These are phyloP conservation scores for Corymbia calophylla DNA, from an alignment of 441 rosid genomes.

Conservation along the genomic window DNA sequence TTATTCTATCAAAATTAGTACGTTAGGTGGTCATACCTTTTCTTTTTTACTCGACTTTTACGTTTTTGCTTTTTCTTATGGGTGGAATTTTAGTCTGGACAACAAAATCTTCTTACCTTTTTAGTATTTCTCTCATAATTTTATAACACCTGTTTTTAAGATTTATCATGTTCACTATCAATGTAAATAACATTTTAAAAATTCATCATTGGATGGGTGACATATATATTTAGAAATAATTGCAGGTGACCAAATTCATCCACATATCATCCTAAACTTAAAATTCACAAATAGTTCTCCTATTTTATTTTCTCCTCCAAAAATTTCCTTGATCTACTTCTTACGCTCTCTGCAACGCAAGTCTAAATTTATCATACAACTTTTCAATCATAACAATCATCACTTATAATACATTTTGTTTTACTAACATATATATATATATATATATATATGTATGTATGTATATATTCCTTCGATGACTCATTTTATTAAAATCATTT, in stretches of 20 bases:
- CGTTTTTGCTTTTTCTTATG: neutral
- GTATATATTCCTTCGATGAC: neutral
- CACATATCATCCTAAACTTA: neutral
- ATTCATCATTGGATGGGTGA: neutral
- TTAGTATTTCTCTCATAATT: neutral
- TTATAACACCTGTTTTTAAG: neutral
- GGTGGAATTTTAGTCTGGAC: neutral
- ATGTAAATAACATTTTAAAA: neutral
- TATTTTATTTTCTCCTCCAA: neutral
- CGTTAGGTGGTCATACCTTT: neutral
- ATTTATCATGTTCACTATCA: neutral
- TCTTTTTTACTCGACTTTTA: neutral
- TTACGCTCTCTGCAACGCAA: neutral
- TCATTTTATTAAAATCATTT: neutral
- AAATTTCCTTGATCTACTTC: too few species aligned
- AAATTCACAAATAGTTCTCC: neutral
- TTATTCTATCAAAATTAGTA: neutral
- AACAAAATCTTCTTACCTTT: neutral
- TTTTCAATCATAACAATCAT: neutral
- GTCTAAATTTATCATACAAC: neutral
- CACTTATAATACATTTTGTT: neutral
- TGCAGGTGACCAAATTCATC: neutral
- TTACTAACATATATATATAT: neutral
- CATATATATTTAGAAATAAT: neutral
- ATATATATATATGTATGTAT: too few species aligned